phyloP scores from a whole-genome alignment of 2,329 filamentous ascomycete species.

The Pyrenochaeta sp. region DNA sequence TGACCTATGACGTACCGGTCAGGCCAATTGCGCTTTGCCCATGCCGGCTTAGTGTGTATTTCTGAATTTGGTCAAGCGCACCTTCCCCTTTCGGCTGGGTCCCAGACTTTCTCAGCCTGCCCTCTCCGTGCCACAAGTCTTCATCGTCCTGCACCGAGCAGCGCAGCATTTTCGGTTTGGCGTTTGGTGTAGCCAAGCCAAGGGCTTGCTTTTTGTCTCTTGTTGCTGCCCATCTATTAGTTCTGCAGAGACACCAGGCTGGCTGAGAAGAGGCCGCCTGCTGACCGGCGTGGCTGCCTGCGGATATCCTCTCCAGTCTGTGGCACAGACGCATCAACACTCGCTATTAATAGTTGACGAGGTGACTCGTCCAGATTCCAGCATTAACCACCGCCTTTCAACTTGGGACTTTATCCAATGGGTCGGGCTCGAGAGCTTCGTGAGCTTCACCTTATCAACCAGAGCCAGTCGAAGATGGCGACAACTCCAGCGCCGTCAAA shows the following conservation, averaged over 20 bases:
- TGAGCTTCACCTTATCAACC: background rate
- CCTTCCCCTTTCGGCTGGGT: background rate
- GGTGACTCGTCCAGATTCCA: background rate
- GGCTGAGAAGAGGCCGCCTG: background rate
- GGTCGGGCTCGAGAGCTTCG: background rate
- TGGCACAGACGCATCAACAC: background rate
- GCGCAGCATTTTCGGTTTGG: background rate
- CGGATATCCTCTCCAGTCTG: background rate
- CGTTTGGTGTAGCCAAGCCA: background rate
- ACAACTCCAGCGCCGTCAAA: constrained; percentile 1
- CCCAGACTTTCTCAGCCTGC: background rate
- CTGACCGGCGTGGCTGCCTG: background rate
- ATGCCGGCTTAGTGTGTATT: background rate
- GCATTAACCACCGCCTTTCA: background rate
- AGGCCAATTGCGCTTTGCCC: background rate
- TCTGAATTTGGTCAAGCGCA: background rate
- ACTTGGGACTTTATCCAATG: background rate
- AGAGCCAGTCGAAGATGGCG: constrained; percentile 2
- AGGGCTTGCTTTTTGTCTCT: background rate
- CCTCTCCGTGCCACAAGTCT: background rate
- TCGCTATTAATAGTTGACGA: background rate
- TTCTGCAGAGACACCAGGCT: no score
- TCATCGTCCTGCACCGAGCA: background rate
- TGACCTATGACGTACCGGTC: constrained; percentile 6
- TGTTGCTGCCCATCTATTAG: no score